These are phyloP conservation scores for Magnaporthiopsis incrustans DNA, from an alignment of 2,329 filamentous ascomycete species.

Conservation along the genomic window DNA sequence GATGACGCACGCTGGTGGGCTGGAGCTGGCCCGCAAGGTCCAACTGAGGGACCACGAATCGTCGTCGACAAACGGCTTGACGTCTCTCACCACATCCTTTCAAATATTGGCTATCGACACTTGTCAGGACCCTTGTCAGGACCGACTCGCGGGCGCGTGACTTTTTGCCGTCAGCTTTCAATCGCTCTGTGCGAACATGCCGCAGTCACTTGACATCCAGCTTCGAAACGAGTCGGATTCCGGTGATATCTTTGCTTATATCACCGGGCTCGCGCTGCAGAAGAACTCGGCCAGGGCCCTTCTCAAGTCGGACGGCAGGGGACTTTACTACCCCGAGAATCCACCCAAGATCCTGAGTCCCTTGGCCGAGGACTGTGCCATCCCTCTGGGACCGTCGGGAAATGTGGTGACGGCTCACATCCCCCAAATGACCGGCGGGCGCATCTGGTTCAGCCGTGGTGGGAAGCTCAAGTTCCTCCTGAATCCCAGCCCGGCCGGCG, in stretches of 20 bases:
- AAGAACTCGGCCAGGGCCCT: slow-evolving; percentile 27
- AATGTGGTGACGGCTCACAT: slow-evolving; percentile 46
- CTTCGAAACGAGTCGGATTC: slow-evolving; percentile 49
- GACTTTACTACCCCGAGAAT: slow-evolving; percentile 47
- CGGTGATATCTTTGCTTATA: slow-evolving; percentile 51
- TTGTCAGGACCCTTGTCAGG: not conserved
- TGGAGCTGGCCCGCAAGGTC: not conserved
- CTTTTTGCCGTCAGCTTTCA: not conserved
- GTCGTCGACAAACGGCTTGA: not conserved
- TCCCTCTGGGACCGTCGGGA: slow-evolving; percentile 49
- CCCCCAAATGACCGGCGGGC: slow-evolving; percentile 54
- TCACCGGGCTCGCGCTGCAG: slow-evolving; percentile 54
- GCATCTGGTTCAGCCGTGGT: slow-evolving; percentile 55
- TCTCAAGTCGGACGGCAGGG: slow-evolving; percentile 37
- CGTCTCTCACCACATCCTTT: not conserved
- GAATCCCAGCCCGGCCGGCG: slow-evolving; percentile 44
- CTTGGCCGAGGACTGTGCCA: slow-evolving; percentile 49
- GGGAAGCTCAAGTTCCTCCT: slow-evolving; percentile 52
- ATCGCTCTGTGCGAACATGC: slow-evolving; percentile 22
- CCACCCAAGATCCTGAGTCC: slow-evolving; percentile 38
- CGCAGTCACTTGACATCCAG: slow-evolving; percentile 40
- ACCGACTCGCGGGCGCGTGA: not conserved
- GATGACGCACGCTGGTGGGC: not conserved
- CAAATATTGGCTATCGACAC: too few species aligned
- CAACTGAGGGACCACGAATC: not conserved